phyloP scores from a whole-genome alignment of 352 stramenopile species.

The Globisporangium abappressorium region DNA sequence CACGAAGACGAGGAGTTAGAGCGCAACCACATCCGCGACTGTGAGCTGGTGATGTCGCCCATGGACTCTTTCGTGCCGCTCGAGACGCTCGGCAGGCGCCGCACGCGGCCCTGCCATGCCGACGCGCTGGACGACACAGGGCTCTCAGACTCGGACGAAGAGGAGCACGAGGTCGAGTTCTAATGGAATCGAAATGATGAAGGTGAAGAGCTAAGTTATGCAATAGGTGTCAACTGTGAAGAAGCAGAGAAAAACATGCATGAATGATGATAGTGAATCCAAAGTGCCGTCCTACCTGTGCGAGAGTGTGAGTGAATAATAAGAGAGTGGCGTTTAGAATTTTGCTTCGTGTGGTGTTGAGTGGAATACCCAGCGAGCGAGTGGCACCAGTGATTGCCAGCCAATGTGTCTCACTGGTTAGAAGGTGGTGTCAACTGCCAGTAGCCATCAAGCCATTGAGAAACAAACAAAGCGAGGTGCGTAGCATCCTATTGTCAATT shows the following conservation, averaged over 20 bases:
- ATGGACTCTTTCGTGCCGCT: slow-evolving; percentile 43
- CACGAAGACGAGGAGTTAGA: slow-evolving; percentile 4
- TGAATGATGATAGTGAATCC: neutral
- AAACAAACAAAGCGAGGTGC: neutral
- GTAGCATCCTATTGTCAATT: neutral
- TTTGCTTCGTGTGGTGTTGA: neutral
- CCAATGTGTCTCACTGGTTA: neutral
- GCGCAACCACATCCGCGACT: slow-evolving; percentile 4
- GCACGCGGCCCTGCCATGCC: slow-evolving; percentile 14
- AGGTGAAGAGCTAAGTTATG: slow-evolving; percentile 5
- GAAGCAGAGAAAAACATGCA: neutral
- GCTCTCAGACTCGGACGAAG: slow-evolving; percentile 10
- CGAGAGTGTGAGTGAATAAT: neutral
- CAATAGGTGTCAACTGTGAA: neutral
- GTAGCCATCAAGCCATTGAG: neutral
- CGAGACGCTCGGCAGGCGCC: slow-evolving; percentile 24
- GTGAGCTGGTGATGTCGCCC: slow-evolving; percentile 14
- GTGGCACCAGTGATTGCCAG: neutral
- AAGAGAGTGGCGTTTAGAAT: neutral
- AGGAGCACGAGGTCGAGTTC: slow-evolving; percentile 19
- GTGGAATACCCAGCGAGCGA: neutral
- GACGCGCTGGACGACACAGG: slow-evolving; percentile 13
- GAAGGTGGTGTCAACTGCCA: neutral
- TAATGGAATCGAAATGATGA: neutral
- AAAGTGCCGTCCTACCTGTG: neutral